phyloP scores from a whole-genome alignment of 805 yeast genomes.

The Saccharomyces paradoxus region DNA sequence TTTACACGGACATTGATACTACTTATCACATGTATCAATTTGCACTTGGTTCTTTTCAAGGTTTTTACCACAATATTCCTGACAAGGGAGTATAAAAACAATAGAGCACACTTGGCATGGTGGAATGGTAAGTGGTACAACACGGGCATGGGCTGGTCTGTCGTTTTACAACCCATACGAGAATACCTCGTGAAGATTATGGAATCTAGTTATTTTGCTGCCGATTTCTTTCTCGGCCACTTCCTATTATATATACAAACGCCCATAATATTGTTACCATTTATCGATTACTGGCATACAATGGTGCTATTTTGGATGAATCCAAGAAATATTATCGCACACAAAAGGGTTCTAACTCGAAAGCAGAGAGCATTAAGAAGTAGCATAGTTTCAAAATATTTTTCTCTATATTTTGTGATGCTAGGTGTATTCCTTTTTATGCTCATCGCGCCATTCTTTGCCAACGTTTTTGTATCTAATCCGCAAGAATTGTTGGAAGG shows the following conservation, averaged over 20 bases:
- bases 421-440: conserved; percentile 34
- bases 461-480: conserved; percentile 23
- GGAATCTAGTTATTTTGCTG: conserved; percentile 62
- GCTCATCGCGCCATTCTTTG: conserved; percentile 43
- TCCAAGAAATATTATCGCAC: conserved; percentile 37
- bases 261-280: conserved; percentile 57
- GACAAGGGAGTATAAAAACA: conserved; percentile 56
- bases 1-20: conserved; percentile 54
- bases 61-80: conserved; percentile 41
- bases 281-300: conserved; percentile 59
- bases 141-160: conserved; percentile 53
- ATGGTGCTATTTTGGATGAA: conserved; percentile 59
- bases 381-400: conserved; percentile 38
- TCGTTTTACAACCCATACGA: conserved; percentile 54
- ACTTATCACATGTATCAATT: conserved; percentile 42
- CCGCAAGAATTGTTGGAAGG: conserved; percentile 15
- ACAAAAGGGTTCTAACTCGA: conserved; percentile 32
- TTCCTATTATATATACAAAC: conserved; percentile 47
- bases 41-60: conserved; percentile 54
- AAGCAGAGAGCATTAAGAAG: conserved; percentile 35
- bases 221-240: conserved; percentile 56
- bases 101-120: conserved; percentile 59
- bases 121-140: conserved; percentile 72
- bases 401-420: conserved; percentile 38
- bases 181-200: conserved; percentile 55